Conservation (phyloP, 1,284 basidiomycete species). For the Rhodofomes roseus region DNA sequence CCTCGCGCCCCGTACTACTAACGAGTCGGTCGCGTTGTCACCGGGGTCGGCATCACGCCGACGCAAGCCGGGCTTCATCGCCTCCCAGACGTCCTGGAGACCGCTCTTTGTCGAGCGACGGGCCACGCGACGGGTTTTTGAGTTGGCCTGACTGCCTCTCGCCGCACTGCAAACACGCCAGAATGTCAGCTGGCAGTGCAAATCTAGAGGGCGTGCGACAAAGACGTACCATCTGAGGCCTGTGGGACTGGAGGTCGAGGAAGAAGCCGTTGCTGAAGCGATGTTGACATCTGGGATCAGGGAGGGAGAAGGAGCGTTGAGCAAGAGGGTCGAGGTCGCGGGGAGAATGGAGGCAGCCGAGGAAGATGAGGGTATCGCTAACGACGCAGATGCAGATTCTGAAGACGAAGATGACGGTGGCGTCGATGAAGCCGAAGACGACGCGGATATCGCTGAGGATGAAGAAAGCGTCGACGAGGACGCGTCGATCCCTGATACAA, state of each 20-base stretch:
- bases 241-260: background rate
- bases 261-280: background rate
- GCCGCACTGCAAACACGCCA: background rate
- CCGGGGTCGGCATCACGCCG: background rate
- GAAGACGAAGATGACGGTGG: slow-evolving; percentile 1
- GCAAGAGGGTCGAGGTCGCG: background rate
- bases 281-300: background rate
- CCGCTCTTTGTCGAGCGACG: slow-evolving; percentile 1
- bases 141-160: background rate
- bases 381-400: background rate
- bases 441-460: background rate
- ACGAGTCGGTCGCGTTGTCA: background rate
- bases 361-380: background rate
- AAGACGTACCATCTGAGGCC: background rate
- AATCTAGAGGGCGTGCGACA: no score
- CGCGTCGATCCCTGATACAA: background rate
- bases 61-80: background rate
- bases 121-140: background rate
- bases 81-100: background rate
- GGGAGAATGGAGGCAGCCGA: background rate
- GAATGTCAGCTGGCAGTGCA: no score
- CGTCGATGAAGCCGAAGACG: background rate
- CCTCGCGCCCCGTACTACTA: background rate
- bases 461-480: background rate
- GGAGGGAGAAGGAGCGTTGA: background rate